These are phyloP conservation scores for Zymoseptoria crescenta DNA, from an alignment of 2,329 filamentous ascomycete species.

Conservation along the genomic window DNA sequence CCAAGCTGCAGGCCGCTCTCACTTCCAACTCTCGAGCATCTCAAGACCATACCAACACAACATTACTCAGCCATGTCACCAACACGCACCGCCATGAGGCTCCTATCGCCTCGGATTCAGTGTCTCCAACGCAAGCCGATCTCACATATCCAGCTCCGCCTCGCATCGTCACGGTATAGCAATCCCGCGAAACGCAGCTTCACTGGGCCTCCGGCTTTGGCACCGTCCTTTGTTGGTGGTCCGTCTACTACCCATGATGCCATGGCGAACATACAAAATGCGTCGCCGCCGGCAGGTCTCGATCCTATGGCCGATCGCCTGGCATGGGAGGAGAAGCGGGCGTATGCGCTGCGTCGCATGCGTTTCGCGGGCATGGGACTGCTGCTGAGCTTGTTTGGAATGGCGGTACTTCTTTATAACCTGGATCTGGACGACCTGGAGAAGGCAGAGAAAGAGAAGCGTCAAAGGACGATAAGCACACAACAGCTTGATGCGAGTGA, in stretches of 20 bases:
- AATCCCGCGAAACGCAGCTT: slow-evolving; percentile 25
- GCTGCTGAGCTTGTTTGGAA: slow-evolving; percentile 24
- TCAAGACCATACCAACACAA: not conserved
- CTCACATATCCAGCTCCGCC: slow-evolving; percentile 17
- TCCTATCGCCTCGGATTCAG: slow-evolving; percentile 23
- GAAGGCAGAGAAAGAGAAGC: slow-evolving; percentile 18
- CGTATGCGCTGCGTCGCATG: slow-evolving; percentile 28
- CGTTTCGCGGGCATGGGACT: slow-evolving; percentile 32
- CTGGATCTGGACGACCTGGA: slow-evolving; percentile 29
- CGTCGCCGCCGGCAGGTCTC: slow-evolving; percentile 14
- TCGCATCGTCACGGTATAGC: slow-evolving; percentile 29
- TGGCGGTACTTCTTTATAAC: slow-evolving; percentile 26
- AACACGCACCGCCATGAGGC: slow-evolving; percentile 24
- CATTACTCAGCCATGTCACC: slow-evolving; percentile 5
- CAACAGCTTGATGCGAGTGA: slow-evolving; percentile 29
- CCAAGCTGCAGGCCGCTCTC: not conserved
- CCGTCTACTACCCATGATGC: slow-evolving; percentile 4
- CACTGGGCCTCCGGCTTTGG: slow-evolving; percentile 15
- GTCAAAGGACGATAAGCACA: slow-evolving; percentile 6
- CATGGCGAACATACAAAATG: slow-evolving; percentile 1
- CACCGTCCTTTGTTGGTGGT: slow-evolving; percentile 17
- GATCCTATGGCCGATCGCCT: slow-evolving; percentile 21
- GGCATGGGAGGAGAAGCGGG: slow-evolving; percentile 23
- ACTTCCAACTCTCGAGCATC: not conserved
- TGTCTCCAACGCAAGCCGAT: slow-evolving; percentile 12